These are phyloP conservation scores for Pythium dissotocum DNA, from an alignment of 352 stramenopile species.

Conservation along the genomic window DNA sequence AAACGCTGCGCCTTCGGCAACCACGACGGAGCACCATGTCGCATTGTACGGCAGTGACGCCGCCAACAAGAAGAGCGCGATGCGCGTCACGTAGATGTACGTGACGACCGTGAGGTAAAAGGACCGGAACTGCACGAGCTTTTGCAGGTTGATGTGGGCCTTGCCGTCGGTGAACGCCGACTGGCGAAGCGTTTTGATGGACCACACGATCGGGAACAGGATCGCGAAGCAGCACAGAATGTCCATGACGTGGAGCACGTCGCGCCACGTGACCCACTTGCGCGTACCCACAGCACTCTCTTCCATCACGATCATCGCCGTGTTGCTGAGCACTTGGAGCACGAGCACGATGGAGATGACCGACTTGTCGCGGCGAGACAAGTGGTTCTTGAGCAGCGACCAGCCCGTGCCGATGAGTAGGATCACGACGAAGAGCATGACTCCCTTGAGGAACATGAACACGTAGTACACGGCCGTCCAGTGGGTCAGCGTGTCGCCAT, in stretches of 20 bases:
- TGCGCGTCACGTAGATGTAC: conserved; percentile 99
- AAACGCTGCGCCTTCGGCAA: conserved; percentile 81
- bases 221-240: conserved; percentile 97
- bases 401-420: conserved; percentile 97
- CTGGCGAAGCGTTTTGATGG: conserved; percentile 80
- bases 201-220: conserved; percentile 97
- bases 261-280: conserved; percentile 71
- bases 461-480: conserved; percentile 95
- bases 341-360: conserved; percentile 93
- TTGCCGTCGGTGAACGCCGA: conserved; percentile 90
- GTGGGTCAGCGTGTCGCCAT: conserved; percentile 90
- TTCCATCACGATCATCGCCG: conserved; percentile 89
- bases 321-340: conserved; percentile 94
- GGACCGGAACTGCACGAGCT: conserved; percentile 95
- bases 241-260: conserved; percentile 95
- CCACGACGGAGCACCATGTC: conserved; percentile 65
- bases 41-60: conserved; percentile 92
- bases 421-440: conserved; percentile 97
- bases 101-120: conserved; percentile 97
- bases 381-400: conserved; percentile 96
- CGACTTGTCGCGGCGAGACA: conserved; percentile 93
- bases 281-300: conserved; percentile 80
- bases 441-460: conserved; percentile 94
- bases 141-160: conserved; percentile 84
- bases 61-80: conserved; percentile 93